Conservation (phyloP, 2,329 filamentous ascomycete species). For the Beauveria scarabaeidicola region DNA sequence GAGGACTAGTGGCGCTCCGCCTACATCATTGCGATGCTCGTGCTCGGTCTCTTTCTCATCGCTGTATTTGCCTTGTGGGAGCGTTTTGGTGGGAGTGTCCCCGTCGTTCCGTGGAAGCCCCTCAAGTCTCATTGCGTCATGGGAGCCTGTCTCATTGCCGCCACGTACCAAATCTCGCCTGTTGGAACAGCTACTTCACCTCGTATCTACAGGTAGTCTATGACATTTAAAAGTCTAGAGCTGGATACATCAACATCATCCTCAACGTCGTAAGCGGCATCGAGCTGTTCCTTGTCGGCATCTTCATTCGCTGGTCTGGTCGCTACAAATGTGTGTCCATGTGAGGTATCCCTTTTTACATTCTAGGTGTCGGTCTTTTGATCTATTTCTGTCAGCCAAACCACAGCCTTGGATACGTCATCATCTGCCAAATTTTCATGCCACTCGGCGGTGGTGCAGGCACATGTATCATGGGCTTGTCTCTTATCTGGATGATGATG, state of each 20-base stretch:
- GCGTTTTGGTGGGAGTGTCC: conserved; percentile 36
- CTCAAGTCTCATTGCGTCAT: conserved; percentile 22
- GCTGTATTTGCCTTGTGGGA: conserved; percentile 38
- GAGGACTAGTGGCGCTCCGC: conserved; percentile 32
- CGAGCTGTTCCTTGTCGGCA: conserved; percentile 29
- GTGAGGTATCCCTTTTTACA: conserved; percentile 24
- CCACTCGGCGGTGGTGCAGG: conserved; percentile 25
- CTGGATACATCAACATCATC: conserved; percentile 25
- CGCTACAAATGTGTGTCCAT: conserved; percentile 26
- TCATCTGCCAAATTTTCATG: conserved; percentile 32
- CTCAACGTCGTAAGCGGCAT: conserved; percentile 31
- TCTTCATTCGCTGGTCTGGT: conserved; percentile 25
- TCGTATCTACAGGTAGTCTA: conserved; percentile 33
- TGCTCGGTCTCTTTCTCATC: conserved; percentile 44
- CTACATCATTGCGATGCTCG: conserved; percentile 38
- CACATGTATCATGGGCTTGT: conserved; percentile 20
- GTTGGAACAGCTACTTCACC: conserved; percentile 32
- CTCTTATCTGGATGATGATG: conserved; percentile 22
- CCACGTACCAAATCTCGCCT: conserved; percentile 22
- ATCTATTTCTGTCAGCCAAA: conserved; percentile 27
- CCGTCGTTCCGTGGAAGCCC: conserved; percentile 36
- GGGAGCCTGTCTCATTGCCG: conserved; percentile 19
- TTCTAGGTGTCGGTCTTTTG: conserved; percentile 23
- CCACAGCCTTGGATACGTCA: conserved; percentile 24
- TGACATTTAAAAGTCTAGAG: conserved; percentile 19